Evolutionary conservation across 2,329 filamentous ascomycete genomes (phyloP), one percentile per base, ranked within the genome.

Genomic region (Biscogniauxia sp.): DNA sequence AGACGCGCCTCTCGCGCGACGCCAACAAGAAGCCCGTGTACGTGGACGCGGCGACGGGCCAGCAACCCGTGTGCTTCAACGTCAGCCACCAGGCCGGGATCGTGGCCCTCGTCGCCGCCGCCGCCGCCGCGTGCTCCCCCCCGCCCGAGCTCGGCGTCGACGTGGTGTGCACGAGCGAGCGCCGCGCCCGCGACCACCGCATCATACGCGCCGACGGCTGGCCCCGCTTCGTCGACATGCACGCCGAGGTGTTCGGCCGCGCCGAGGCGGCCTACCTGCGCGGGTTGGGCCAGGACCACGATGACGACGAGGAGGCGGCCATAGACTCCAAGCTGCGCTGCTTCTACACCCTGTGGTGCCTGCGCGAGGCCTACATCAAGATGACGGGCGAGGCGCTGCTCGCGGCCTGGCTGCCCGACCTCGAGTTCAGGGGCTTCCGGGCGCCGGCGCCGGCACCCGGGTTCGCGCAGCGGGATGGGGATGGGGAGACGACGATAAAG

Each of bases 351-450:
- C 84, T 90, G 61, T 94, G 90, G 88, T 91, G 88, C 73, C 82
- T 92, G 73, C 87, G 91, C 68, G 91, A 94, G 77, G 88, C 90
- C 0, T 93, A 91, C 72, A 87, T 93, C 74, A 94, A 93, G 82
- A 87, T 94, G 78, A 90, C 89, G 28, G 91, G 91, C 25, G 89
- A 93, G 69, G 91, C 89, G 0, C 79, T 94, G 60, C 79, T 93
- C 8, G 91, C 91, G 0, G 79, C 80, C 3, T 94, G 91, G 91
- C 79, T 94, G 54, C 78, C 78, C 55, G 84, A 89, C 55, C 77
- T 93, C 8, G 88, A 93, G 68, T 91, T 94, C 70, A 78, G 80
- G 60, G 77, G 80, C 54, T 89, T 91, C 56, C 77, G 79, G 55
- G 83, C 87, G 54, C 87, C 88, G 3, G 63, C 59, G 57, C 73